Evolutionary conservation across 139 green algal genomes (phyloP).

Genomic region (Picochlorum sp.): DNA sequence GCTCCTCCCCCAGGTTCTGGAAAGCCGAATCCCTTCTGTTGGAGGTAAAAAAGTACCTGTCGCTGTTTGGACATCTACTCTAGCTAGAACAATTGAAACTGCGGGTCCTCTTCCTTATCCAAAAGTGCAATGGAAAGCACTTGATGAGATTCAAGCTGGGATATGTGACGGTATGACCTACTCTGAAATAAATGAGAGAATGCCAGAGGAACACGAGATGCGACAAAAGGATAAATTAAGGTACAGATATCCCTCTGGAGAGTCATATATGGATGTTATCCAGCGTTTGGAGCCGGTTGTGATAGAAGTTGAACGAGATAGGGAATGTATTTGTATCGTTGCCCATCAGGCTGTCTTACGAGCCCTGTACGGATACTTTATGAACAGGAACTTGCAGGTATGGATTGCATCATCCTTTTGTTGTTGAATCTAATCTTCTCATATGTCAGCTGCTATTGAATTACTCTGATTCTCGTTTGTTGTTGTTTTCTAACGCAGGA

Average conservation of each 20-base stretch:
- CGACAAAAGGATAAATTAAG: conserved; percentile 79
- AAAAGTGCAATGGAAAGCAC: conserved; percentile 83
- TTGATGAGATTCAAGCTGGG: conserved; percentile 81
- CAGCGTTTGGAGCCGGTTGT: conserved; percentile 82
- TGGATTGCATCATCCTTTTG: no score
- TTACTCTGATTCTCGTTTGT: neutral
- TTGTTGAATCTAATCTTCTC: neutral
- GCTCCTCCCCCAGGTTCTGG: conserved; percentile 55
- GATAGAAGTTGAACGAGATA: conserved; percentile 82
- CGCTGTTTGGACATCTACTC: conserved; percentile 88
- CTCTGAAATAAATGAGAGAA: conserved; percentile 52
- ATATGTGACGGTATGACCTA: conserved; percentile 84
- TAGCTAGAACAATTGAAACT: conserved; percentile 86
- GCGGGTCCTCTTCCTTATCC: conserved; percentile 67
- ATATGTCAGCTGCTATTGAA: neutral
- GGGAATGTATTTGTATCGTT: conserved; percentile 73
- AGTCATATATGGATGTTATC: conserved; percentile 87
- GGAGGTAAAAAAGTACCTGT: conserved; percentile 46
- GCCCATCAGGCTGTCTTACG: conserved; percentile 78
- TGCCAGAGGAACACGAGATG: conserved; percentile 63
- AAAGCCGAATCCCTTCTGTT: conserved; percentile 37
- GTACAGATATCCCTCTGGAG: conserved; percentile 81
- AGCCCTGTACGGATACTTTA: conserved; percentile 84
- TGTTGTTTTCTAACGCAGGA: no score
- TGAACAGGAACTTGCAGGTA: conserved; percentile 30